Evolutionary conservation across 495 filamentous ascomycete genomes (phyloP).

Genomic region (Annulohypoxylon maeteangense): DNA sequence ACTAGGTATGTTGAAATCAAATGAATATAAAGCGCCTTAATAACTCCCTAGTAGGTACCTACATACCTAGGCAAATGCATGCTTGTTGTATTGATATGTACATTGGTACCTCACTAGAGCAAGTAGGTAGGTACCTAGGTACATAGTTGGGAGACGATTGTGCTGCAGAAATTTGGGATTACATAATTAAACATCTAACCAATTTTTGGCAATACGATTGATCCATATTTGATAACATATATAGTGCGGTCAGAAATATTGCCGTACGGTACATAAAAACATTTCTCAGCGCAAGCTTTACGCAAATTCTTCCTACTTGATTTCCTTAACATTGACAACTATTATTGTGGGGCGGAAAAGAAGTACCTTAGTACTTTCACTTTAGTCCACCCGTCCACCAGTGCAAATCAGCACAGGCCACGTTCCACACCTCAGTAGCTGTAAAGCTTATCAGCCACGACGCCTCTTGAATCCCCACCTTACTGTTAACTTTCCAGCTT

Average conservation of each 20-base stretch:
- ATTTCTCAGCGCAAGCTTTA: background rate
- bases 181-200: background rate
- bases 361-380: background rate
- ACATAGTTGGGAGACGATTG: background rate
- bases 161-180: background rate
- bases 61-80: too few relatives aligned
- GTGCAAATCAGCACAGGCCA: slow-evolving; percentile 36
- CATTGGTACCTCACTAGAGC: too few relatives aligned
- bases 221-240: background rate
- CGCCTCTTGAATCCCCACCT: slow-evolving; percentile 33
- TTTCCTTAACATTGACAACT: background rate
- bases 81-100: too few relatives aligned
- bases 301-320: background rate
- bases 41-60: too few relatives aligned
- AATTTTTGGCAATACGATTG: too few relatives aligned
- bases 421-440: slow-evolving; percentile 5
- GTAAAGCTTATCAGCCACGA: slow-evolving; percentile 38
- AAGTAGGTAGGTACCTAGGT: too few relatives aligned
- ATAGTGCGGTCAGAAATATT: background rate
- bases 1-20: too few relatives aligned
- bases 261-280: background rate
- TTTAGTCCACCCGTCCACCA: background rate
- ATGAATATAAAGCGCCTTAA: too few relatives aligned
- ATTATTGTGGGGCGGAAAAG: background rate
- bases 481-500: slow-evolving; percentile 27